phyloP scores from a whole-genome alignment of 306 rosid species.

The Quercus gilva region DNA sequence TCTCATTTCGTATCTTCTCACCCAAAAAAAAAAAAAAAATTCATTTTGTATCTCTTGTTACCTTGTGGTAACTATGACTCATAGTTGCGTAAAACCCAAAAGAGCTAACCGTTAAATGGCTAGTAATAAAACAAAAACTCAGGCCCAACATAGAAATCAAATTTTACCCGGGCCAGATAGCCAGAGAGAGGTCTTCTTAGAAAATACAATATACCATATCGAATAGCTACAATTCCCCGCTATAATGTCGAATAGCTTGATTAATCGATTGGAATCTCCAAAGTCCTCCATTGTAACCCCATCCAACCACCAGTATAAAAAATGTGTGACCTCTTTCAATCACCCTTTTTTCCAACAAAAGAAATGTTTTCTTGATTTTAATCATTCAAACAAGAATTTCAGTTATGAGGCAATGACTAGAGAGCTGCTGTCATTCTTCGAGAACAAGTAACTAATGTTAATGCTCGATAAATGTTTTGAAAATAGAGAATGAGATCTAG shows the following conservation, averaged over 20 bases:
- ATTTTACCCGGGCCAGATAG: not conserved
- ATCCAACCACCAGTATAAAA: not conserved
- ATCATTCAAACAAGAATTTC: too few species aligned
- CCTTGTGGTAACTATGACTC: too few species aligned
- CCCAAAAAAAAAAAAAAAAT: too few species aligned
- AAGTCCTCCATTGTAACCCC: not conserved
- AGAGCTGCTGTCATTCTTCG: not conserved
- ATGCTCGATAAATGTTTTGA: not conserved
- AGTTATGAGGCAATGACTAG: not conserved
- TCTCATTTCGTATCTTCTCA: too few species aligned
- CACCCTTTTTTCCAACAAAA: not conserved
- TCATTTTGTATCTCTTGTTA: too few species aligned
- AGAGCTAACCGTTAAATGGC: not conserved
- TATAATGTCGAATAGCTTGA: not conserved
- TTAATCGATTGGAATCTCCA: not conserved
- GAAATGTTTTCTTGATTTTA: too few species aligned
- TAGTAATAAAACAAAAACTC: not conserved
- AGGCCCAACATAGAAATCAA: not conserved
- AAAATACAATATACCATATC: not conserved
- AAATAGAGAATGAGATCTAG: not conserved
- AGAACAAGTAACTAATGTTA: not conserved
- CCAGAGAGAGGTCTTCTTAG: not conserved
- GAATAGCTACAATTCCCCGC: too few species aligned
- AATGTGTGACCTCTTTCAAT: too few species aligned
- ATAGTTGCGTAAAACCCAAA: not conserved